Conservation (phyloP, 164 flowering plant species). For the Piper betle region DNA sequence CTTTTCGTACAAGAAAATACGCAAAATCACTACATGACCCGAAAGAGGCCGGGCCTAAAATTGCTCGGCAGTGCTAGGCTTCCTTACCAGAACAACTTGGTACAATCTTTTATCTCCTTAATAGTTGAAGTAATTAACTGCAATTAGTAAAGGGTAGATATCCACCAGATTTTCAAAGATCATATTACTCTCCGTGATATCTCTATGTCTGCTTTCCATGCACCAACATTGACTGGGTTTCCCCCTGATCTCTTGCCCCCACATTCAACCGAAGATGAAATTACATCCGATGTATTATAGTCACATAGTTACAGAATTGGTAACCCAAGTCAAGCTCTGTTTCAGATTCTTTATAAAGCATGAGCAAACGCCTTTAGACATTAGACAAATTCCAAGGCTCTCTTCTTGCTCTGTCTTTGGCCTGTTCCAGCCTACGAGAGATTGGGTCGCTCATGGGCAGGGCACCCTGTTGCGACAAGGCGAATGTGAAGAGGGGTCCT, state of each 20-base stretch:
- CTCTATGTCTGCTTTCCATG: neutral
- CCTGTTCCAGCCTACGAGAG: neutral
- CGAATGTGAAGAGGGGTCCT: too few species aligned
- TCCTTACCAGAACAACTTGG: too few species aligned
- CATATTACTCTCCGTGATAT: neutral
- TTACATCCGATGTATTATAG: neutral
- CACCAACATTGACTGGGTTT: slow-evolving; percentile 5
- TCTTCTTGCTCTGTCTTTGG: slow-evolving; percentile 2
- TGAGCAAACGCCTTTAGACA: neutral
- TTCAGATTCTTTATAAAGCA: slow-evolving; percentile 1
- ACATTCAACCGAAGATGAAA: neutral
- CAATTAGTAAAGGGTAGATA: neutral
- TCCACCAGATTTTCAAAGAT: neutral
- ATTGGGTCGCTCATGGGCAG: slow-evolving; percentile 38
- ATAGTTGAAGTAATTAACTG: neutral
- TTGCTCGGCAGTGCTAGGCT: too few species aligned
- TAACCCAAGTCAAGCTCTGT: slow-evolving; percentile 8
- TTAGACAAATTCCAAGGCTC: neutral
- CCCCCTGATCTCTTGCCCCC: slow-evolving; percentile 1
- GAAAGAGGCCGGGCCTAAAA: too few species aligned
- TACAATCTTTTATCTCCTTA: too few species aligned
- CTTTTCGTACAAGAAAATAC: too few species aligned
- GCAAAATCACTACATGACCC: too few species aligned
- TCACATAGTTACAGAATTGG: neutral
- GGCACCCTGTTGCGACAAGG: slow-evolving; percentile 83